Evolutionary conservation across 306 rosid species (phyloP).

Genomic region (Potentilla sterilis): DNA sequence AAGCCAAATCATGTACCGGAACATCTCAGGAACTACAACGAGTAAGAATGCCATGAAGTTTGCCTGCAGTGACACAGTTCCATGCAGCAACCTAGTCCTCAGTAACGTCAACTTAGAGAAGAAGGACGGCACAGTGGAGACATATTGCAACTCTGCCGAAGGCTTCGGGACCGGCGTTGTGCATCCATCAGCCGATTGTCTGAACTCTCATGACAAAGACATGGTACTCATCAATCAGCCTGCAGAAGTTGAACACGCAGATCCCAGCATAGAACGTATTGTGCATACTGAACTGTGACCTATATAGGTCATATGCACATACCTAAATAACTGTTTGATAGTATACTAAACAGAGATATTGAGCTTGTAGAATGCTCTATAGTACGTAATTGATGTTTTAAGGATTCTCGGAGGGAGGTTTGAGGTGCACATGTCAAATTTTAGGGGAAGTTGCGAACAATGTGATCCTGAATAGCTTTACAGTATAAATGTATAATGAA

Average conservation of each 20-base stretch:
- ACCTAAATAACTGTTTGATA: slow-evolving; percentile 37
- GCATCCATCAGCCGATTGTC: slow-evolving; percentile 96
- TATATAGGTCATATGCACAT: slow-evolving; percentile 18
- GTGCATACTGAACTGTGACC: slow-evolving; percentile 70
- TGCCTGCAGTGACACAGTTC: slow-evolving; percentile 82
- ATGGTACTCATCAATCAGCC: neutral
- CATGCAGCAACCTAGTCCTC: slow-evolving; percentile 76
- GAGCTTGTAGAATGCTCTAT: slow-evolving; percentile 31
- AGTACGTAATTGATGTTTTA: slow-evolving; percentile 12
- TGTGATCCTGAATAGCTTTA: slow-evolving; percentile 15
- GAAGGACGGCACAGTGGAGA: slow-evolving; percentile 78
- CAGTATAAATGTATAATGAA: neutral
- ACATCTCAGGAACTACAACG: slow-evolving; percentile 75
- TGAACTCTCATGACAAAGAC: slow-evolving; percentile 58
- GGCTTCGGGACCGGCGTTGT: slow-evolving; percentile 74
- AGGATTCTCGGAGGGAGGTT: slow-evolving; percentile 44
- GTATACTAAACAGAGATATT: slow-evolving; percentile 32
- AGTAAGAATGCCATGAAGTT: slow-evolving; percentile 85
- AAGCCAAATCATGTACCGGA: slow-evolving; percentile 67
- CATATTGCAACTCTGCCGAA: slow-evolving; percentile 91
- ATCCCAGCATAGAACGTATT: slow-evolving; percentile 31
- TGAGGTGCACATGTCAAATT: slow-evolving; percentile 31
- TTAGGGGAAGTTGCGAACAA: slow-evolving; percentile 15
- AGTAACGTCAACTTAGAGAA: slow-evolving; percentile 76
- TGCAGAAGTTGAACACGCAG: slow-evolving; percentile 19